Percentiles rank a stretch among this genome's conserved stretches.
Conservation (phyloP, 208 protist species). For the Trypanosoma scelopori region DNA sequence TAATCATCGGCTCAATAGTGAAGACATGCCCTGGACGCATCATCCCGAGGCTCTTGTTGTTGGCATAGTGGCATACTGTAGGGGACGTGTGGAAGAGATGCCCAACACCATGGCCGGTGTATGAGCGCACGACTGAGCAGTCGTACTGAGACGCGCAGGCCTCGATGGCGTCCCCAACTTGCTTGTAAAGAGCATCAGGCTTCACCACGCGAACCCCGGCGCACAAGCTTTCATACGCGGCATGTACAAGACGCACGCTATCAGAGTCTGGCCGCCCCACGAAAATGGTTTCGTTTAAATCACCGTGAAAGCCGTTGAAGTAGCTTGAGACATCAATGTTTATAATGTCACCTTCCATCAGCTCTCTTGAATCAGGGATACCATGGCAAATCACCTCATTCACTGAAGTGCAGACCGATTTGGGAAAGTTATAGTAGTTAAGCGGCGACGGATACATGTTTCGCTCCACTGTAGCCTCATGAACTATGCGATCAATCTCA, state of each 20-base stretch:
- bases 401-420: conserved; percentile 96
- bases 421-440: conserved; percentile 98
- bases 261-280: conserved; percentile 82
- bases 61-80: conserved; percentile 91
- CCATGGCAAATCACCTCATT: conserved; percentile 96
- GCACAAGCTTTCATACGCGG: conserved; percentile 80
- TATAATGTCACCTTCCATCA: conserved; percentile 97
- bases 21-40: conserved; percentile 95
- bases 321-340: conserved; percentile 98
- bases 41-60: conserved; percentile 91
- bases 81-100: conserved; percentile 92
- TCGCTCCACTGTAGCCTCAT: conserved; percentile 90
- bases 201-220: conserved; percentile 78
- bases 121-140: conserved; percentile 81
- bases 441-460: conserved; percentile 98
- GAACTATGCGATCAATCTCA: conserved; percentile 96
- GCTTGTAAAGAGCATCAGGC: conserved; percentile 81
- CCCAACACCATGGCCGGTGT: conserved; percentile 95
- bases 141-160: conserved; percentile 58
- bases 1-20: conserved; percentile 99
- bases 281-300: conserved; percentile 94
- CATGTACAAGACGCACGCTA: conserved; percentile 79
- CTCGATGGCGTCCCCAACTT: conserved; percentile 87
- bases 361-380: conserved; percentile 95
- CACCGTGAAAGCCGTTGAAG: conserved; percentile 91